Evolutionary conservation across 805 yeast genomes (phyloP).

Genomic region (Wickerhamomyces ciferrii): DNA sequence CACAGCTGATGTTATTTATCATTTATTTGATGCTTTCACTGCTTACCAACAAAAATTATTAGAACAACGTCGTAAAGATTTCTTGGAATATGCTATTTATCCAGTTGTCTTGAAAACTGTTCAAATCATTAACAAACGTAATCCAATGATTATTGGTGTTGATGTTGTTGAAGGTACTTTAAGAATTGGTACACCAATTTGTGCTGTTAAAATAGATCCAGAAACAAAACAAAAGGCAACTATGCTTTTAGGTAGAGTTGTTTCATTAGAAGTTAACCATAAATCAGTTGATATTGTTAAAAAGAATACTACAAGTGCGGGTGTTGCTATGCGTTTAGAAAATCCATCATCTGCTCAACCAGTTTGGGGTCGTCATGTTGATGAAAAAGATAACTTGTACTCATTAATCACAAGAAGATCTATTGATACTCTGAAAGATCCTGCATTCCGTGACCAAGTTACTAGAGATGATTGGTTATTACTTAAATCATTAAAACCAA

Average conservation of each 20-base stretch:
- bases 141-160: conserved; percentile 99
- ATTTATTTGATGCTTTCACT: conserved; percentile 90
- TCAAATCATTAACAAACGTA: conserved; percentile 96
- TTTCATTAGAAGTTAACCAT: conserved; percentile 94
- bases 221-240: conserved; percentile 68
- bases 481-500: conserved; percentile 80
- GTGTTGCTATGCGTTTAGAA: conserved; percentile 98
- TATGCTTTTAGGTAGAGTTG: conserved; percentile 77
- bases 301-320: conserved; percentile 95
- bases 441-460: conserved; percentile 94
- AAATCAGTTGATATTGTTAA: conserved; percentile 72
- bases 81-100: conserved; percentile 82
- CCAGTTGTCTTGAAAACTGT: conserved; percentile 94
- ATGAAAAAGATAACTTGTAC: conserved; percentile 84
- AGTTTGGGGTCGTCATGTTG: conserved; percentile 98
- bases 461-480: conserved; percentile 94
- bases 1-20: conserved; percentile 95
- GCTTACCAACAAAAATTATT: conserved; percentile 85
- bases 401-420: conserved; percentile 88
- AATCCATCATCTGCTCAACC: conserved; percentile 92
- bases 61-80: conserved; percentile 87
- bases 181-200: conserved; percentile 90
- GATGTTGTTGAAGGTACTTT: conserved; percentile 91
- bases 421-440: conserved; percentile 95
- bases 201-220: conserved; percentile 89